Evolutionary conservation across 169 alveolate species (phyloP).

Genomic region (Cryptosporidium canis): DNA sequence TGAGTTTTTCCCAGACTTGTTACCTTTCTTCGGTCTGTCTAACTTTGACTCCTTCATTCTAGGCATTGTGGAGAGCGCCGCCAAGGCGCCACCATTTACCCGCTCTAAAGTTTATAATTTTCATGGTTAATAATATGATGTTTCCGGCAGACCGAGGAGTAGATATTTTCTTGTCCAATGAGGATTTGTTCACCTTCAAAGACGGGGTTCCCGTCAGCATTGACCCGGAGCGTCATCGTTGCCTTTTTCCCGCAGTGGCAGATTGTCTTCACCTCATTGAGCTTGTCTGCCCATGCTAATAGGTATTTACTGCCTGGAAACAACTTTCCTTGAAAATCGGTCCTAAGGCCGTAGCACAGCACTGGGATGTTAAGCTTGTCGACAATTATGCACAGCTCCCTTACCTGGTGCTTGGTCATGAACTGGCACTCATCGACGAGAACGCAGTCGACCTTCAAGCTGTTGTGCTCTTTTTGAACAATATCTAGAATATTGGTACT

Average conservation of each 20-base stretch:
- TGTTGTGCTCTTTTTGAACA: not conserved
- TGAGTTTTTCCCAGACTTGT: not conserved
- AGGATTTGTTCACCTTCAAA: slow-evolving; percentile 39
- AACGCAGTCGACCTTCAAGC: slow-evolving; percentile 17
- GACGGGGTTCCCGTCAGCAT: not conserved
- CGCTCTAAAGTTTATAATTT: not conserved
- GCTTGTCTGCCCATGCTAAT: slow-evolving; percentile 67
- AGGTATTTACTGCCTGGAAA: slow-evolving; percentile 56
- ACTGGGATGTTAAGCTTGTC: slow-evolving; percentile 49
- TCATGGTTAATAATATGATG: slow-evolving; percentile 4
- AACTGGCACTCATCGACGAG: slow-evolving; percentile 47
- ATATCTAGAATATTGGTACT: not conserved
- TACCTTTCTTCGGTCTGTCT: slow-evolving; percentile 16
- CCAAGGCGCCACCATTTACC: not conserved
- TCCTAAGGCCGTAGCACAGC: slow-evolving; percentile 57
- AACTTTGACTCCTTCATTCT: slow-evolving; percentile 23
- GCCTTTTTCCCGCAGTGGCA: slow-evolving; percentile 64
- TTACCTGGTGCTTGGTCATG: slow-evolving; percentile 36
- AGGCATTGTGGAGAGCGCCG: not conserved
- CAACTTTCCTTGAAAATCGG: slow-evolving; percentile 44
- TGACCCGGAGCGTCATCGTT: slow-evolving; percentile 43
- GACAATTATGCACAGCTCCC: slow-evolving; percentile 24
- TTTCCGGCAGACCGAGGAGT: slow-evolving; percentile 53
- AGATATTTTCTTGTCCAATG: slow-evolving; percentile 20
- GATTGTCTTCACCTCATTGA: slow-evolving; percentile 49